Evolutionary conservation across 805 yeast genomes (phyloP).

Genomic region (Priceomyces castillae): DNA sequence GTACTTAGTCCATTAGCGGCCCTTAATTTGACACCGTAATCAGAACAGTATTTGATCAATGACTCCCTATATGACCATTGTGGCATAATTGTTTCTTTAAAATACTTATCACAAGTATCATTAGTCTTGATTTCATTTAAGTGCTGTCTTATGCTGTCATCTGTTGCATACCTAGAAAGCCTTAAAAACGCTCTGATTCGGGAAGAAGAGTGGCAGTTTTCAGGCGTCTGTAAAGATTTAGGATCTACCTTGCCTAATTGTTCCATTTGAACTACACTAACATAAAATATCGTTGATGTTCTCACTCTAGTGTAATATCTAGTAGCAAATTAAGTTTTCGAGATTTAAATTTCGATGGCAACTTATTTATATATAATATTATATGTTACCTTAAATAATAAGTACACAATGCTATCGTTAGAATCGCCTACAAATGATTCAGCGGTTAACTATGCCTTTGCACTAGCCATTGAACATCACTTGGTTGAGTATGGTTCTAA

Average conservation of each 20-base stretch:
- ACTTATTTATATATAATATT: background rate
- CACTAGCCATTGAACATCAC: constrained; percentile 23
- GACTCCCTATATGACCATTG: constrained; percentile 36
- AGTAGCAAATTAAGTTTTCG: background rate
- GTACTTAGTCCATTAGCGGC: constrained; percentile 8
- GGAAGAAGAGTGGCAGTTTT: constrained; percentile 33
- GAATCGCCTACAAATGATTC: constrained; percentile 10
- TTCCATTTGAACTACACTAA: background rate
- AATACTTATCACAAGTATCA: constrained; percentile 27
- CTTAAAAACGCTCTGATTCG: constrained; percentile 37
- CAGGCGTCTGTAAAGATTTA: constrained; percentile 20
- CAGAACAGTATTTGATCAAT: constrained; percentile 29
- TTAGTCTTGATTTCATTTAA: constrained; percentile 26
- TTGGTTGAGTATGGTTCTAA: constrained; percentile 14
- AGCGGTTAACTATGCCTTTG: constrained; percentile 24
- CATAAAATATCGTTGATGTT: background rate
- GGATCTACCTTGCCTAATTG: background rate
- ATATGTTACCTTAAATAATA: background rate
- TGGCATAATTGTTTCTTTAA: constrained; percentile 25
- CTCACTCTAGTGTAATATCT: background rate
- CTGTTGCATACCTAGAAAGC: constrained; percentile 39
- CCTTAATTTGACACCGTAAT: constrained; percentile 26
- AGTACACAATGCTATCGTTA: constrained; percentile 8
- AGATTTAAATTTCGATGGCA: constrained; percentile 4
- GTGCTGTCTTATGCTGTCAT: constrained; percentile 39